Percentiles rank a stretch among this genome's conserved stretches.
Conservation (phyloP, 345 rosid species). For the Streptanthus diversifolius region DNA sequence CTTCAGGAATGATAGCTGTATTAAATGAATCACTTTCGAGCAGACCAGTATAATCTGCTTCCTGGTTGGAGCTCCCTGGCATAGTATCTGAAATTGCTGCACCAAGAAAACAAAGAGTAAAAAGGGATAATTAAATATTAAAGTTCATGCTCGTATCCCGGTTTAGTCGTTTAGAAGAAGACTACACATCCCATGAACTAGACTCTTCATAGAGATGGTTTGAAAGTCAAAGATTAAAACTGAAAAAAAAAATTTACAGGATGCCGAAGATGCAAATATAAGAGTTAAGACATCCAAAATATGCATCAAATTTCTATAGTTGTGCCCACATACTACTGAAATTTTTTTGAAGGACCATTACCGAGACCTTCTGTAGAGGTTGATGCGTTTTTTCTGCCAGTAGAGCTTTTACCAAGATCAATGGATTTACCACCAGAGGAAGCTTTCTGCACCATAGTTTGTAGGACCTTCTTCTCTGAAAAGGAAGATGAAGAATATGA, state of each 20-base stretch:
- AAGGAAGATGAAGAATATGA: constrained; percentile 7
- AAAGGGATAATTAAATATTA: neutral
- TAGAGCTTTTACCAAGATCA: constrained; percentile 39
- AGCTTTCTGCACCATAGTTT: constrained; percentile 77
- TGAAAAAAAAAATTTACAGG: neutral
- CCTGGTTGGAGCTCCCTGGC: constrained; percentile 41
- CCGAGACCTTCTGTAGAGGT: constrained; percentile 93
- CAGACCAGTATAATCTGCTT: constrained; percentile 35
- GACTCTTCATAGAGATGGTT: constrained; percentile 2
- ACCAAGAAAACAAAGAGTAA: neutral
- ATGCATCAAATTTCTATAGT: constrained; percentile 17
- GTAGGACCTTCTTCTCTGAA: constrained; percentile 92
- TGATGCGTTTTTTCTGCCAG: constrained; percentile 53
- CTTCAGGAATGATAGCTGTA: constrained; percentile 42
- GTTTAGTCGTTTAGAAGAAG: neutral
- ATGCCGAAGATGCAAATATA: neutral
- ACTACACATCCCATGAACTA: neutral
- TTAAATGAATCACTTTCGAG: constrained; percentile 41
- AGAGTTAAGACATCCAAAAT: neutral
- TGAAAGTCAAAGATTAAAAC: neutral
- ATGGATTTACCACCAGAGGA: constrained; percentile 50
- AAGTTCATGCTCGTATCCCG: neutral
- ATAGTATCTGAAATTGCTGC: constrained; percentile 34
- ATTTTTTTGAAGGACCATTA: constrained; percentile 29
- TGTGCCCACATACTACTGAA: neutral